Conservation (phyloP, 768 basidiomycete species). For the Amanita brunnescens region DNA sequence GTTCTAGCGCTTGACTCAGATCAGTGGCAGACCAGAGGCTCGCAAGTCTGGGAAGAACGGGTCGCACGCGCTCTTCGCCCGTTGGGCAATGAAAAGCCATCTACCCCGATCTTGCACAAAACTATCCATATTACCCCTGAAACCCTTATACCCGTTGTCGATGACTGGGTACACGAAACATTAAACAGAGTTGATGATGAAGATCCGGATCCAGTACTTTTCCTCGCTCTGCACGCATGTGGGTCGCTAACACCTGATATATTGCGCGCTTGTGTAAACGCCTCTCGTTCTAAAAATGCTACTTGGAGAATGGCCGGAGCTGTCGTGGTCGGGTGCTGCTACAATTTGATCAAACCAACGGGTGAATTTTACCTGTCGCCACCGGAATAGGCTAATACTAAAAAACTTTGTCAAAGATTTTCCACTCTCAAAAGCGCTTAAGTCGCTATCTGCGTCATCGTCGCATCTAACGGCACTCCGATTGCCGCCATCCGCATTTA, state of each 20-base stretch:
- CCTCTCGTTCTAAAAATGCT: constrained; percentile 1
- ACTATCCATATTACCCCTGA: constrained; percentile 45
- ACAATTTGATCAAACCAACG: constrained; percentile 53
- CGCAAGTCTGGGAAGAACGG: constrained; percentile 33
- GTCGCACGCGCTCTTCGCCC: constrained; percentile 15
- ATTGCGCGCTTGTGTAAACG: constrained; percentile 42
- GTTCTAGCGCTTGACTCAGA: constrained; percentile 65
- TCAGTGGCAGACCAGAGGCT: constrained; percentile 49
- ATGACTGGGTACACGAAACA: constrained; percentile 40
- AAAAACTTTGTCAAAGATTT: constrained; percentile 34
- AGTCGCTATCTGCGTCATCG: not conserved
- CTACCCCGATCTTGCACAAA: constrained; percentile 39
- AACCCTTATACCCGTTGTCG: constrained; percentile 36
- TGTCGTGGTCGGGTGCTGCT: constrained; percentile 71
- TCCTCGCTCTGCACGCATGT: constrained; percentile 70
- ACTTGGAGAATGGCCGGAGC: constrained; percentile 45
- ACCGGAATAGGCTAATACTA: not conserved
- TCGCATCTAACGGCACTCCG: constrained; percentile 24
- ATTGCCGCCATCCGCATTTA: constrained; percentile 45
- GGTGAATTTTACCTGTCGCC: constrained; percentile 26
- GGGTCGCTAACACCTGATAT: constrained; percentile 66
- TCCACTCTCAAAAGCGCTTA: constrained; percentile 35
- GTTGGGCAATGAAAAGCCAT: not conserved
- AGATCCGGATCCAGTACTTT: constrained; percentile 36
- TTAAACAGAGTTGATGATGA: constrained; percentile 1